A percentile compares a stretch with the other conserved stretches of the same genome.
Evolutionary conservation across 768 basidiomycete genomes (phyloP).

Genomic region (Podaxis carcinomalis): DNA sequence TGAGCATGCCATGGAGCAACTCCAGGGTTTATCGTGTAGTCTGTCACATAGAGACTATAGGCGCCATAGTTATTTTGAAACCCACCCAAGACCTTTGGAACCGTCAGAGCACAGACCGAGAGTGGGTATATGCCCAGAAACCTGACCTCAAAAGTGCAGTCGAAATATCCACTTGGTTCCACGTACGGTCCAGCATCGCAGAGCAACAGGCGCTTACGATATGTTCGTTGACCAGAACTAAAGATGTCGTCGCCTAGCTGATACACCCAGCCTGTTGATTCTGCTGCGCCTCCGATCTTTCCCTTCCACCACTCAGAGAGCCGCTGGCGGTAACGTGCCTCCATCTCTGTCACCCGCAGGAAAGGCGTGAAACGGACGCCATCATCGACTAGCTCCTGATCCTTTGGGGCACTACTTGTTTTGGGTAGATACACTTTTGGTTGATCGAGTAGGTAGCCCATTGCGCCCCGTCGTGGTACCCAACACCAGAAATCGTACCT

Average conservation of each 20-base stretch:
- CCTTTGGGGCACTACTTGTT: not conserved
- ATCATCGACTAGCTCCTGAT: not conserved
- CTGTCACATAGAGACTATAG: slow-evolving; percentile 57
- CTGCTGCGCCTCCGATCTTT: not conserved
- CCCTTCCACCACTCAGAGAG: slow-evolving; percentile 10
- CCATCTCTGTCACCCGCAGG: not conserved
- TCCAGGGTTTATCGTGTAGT: slow-evolving; percentile 48
- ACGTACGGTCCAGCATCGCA: slow-evolving; percentile 44
- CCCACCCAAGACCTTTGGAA: slow-evolving; percentile 43
- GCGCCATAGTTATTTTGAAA: slow-evolving; percentile 32
- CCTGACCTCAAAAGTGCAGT: slow-evolving; percentile 58
- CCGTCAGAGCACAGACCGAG: not conserved
- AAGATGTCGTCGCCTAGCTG: not conserved
- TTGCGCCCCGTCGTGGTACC: not conserved
- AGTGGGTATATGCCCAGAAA: not conserved
- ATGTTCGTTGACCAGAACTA: not conserved
- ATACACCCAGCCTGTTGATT: slow-evolving; percentile 2
- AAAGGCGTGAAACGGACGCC: slow-evolving; percentile 3
- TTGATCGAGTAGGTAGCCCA: slow-evolving; percentile 2
- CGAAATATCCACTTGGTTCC: slow-evolving; percentile 48
- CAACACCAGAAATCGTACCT: not conserved
- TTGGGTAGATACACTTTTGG: not conserved
- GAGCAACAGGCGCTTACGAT: slow-evolving; percentile 39
- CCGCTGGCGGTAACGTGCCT: slow-evolving; percentile 8
- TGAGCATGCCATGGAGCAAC: slow-evolving; percentile 28